phyloP scores from a whole-genome alignment of 805 yeast genomes.

The Kuraishia ogatae region DNA sequence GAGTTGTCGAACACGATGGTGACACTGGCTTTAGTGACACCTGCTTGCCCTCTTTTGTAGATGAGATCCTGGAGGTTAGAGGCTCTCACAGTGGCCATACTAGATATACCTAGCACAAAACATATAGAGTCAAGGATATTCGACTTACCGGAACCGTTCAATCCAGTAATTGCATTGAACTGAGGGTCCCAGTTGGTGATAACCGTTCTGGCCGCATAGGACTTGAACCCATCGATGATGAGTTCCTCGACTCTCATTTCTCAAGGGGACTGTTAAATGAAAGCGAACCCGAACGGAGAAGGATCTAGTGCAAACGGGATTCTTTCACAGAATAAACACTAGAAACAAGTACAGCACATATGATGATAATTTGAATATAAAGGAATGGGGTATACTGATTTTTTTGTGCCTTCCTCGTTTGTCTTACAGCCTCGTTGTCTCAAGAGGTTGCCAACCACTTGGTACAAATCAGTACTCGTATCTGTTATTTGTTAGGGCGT shows the following conservation, averaged over 20 bases:
- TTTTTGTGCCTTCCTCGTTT: no score
- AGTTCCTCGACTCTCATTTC: slow-evolving; percentile 90
- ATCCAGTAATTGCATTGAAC: slow-evolving; percentile 95
- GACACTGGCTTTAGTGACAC: slow-evolving; percentile 93
- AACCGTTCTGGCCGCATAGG: slow-evolving; percentile 94
- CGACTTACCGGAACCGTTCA: slow-evolving; percentile 96
- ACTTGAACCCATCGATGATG: slow-evolving; percentile 94
- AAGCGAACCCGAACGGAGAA: background rate
- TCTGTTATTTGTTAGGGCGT: background rate
- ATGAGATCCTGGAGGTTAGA: slow-evolving; percentile 88
- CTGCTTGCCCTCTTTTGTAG: slow-evolving; percentile 96
- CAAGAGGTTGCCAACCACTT: background rate
- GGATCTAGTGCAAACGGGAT: background rate
- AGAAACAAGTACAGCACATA: no score
- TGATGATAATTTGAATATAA: no score
- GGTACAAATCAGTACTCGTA: background rate
- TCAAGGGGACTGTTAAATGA: background rate
- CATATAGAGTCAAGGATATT: slow-evolving; percentile 97
- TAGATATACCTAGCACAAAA: slow-evolving; percentile 93
- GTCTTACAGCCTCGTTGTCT: background rate
- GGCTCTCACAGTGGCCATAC: slow-evolving; percentile 94
- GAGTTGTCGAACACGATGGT: slow-evolving; percentile 90
- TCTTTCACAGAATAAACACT: no score
- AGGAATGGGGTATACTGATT: no score
- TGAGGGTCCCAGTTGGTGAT: slow-evolving; percentile 93